Conservation (phyloP, 2,329 filamentous ascomycete genomes). For the Plectosphaerella plurivora region DNA sequence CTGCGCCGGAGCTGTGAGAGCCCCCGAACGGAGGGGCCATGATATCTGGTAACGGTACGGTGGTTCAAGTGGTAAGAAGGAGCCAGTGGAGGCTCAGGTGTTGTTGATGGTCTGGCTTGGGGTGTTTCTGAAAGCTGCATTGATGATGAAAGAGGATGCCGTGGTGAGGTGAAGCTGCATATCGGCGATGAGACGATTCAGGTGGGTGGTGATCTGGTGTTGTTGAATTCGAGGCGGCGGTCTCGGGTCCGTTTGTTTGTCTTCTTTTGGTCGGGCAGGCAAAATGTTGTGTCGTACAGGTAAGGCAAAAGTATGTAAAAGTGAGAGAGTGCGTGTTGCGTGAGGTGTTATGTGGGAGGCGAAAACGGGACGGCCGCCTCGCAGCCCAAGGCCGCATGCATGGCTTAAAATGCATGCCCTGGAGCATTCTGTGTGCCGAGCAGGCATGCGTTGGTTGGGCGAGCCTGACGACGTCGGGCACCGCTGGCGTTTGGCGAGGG, state of each 20-base stretch:
- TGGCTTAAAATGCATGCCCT: constrained; percentile 1
- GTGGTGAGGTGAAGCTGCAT: not conserved
- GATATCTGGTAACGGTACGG: not conserved
- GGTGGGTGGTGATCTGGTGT: not conserved
- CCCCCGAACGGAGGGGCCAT: constrained; percentile 2
- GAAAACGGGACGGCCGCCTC: not conserved
- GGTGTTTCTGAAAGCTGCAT: not conserved
- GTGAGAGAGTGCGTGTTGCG: not conserved
- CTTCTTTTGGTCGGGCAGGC: not conserved
- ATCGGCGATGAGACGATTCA: not conserved
- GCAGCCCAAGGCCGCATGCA: constrained; percentile 1
- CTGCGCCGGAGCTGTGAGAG: not conserved
- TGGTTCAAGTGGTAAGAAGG: not conserved
- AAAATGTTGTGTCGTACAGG: not conserved
- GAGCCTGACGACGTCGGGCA: constrained; percentile 2
- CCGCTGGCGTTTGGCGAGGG: not conserved
- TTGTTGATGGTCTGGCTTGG: not conserved
- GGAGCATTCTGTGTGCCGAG: constrained; percentile 1
- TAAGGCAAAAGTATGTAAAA: not conserved
- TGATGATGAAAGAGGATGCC: not conserved
- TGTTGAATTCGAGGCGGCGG: not conserved
- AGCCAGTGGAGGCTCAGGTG: not conserved
- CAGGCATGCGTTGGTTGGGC: not conserved
- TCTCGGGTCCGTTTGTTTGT: not conserved
- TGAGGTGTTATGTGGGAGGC: not conserved